Base-by-base conservation (phyloP, 352 stramenopile species). In the Pythium aphanidermatum region DNA sequence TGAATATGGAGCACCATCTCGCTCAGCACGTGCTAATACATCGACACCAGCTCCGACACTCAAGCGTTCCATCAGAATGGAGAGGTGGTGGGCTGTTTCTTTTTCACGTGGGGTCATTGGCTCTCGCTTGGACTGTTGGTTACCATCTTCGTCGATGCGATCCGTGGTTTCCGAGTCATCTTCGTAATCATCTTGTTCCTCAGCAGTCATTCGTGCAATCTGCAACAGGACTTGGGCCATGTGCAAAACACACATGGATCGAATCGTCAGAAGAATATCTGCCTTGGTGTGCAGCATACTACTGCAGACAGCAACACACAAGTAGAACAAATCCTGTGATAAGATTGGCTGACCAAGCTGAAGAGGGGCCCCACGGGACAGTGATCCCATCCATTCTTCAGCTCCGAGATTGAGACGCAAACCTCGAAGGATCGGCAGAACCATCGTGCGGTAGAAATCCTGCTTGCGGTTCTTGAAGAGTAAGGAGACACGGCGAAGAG, bases 151-250 rank as follows among this genome's bases (percentile, higher is more conserved):
- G 10, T 52, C 38, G 37, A 40, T 58, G 7, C 47, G 41, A 20
- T 56, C 46, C 7, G 21, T 63, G 14, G 74, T 36, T 0, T 53
- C 41, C 33, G 41, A 27, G 0, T 57, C 51, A 6, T 66, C 59
- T 3, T 63, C 17, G 7, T 73, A 66, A 23, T 85, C 66, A 1
- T 82, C 73, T 14, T 80, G 61, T 10, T 78, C 74, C 57, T 92
- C 79, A 6, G 65, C 56, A 26, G 63, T 64, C 50, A 74, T 55
- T 30, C 67, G 68, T 3, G 70, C 60, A 6, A 86, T 58, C 44
- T 91, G 81, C 0, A 91, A 50, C 12, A 91, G 62, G 27, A 85
- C 74, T 62, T 93, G 81, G 2, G 63, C 72, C 74, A 91, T 88
- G 55, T 88, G 63, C 4, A 93, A 58, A 31, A 88, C 64, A 25